These are phyloP conservation scores for Aspergillus terreus DNA, from an alignment of 2,329 filamentous ascomycete species.

Conservation along the genomic window DNA sequence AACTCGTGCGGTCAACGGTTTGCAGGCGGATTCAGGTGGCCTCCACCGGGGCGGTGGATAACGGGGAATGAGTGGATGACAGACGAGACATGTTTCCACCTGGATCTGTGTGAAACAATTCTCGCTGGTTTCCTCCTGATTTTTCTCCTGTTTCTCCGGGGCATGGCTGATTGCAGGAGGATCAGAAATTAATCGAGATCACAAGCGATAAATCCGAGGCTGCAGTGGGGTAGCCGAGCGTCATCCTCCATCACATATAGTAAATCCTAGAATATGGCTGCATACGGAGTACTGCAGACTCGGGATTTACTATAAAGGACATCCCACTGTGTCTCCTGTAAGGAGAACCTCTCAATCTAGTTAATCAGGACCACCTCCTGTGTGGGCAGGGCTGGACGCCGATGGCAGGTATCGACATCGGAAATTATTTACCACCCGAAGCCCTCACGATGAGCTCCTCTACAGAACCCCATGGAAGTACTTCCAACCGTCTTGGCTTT, in stretches of 20 bases:
- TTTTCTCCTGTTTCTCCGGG: background rate
- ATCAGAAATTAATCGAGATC: background rate
- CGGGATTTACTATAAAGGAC: too few species aligned
- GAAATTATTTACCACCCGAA: background rate
- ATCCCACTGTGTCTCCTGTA: too few species aligned
- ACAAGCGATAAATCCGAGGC: background rate
- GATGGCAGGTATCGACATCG: background rate
- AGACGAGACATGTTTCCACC: background rate
- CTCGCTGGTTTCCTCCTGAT: background rate
- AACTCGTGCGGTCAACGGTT: slow-evolving; percentile 14
- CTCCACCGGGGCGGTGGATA: slow-evolving; percentile 11
- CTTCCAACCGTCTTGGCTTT: background rate
- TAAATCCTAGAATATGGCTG: too few species aligned
- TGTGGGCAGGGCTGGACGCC: too few species aligned
- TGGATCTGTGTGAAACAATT: slow-evolving; percentile 15
- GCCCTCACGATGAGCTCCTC: background rate
- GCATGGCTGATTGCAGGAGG: background rate
- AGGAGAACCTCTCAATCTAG: too few species aligned
- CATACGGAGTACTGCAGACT: too few species aligned
- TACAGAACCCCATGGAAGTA: background rate
- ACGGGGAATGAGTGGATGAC: slow-evolving; percentile 2
- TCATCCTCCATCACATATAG: too few species aligned
- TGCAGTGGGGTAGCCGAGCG: too few species aligned
- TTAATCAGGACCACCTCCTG: too few species aligned
- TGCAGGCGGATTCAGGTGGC: slow-evolving; percentile 5